These are phyloP conservation scores for Cutaneotrichosporon cutaneum DNA, from an alignment of 1,284 basidiomycete species.

Conservation along the genomic window DNA sequence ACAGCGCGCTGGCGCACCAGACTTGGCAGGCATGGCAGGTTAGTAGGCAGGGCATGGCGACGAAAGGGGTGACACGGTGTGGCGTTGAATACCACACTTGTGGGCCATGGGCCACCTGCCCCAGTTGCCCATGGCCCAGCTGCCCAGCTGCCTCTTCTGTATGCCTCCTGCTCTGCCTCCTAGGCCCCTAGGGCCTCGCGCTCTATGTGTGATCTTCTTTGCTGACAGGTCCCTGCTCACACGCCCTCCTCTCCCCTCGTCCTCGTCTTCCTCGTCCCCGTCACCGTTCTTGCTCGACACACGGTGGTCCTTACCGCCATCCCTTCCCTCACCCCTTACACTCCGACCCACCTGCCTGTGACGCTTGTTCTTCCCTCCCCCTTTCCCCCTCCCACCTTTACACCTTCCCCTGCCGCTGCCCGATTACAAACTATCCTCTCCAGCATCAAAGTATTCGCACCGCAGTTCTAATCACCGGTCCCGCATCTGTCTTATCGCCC, in stretches of 20 bases:
- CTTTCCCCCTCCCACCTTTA: neutral
- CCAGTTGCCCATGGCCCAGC: neutral
- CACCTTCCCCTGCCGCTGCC: neutral
- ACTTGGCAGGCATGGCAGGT: neutral
- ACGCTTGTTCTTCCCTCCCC: neutral
- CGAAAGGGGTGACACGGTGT: neutral
- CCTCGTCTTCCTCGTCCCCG: neutral
- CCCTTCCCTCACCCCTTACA: neutral
- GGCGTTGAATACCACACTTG: neutral
- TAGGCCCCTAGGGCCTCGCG: neutral
- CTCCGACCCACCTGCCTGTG: neutral
- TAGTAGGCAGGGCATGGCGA: neutral
- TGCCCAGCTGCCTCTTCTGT: neutral
- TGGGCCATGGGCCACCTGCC: neutral
- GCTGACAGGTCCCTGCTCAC: conserved; percentile 2
- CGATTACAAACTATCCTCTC: neutral
- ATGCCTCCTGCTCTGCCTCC: neutral
- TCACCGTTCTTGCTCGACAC: neutral
- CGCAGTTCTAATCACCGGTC: neutral
- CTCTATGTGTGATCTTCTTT: conserved; percentile 1
- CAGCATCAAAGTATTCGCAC: neutral
- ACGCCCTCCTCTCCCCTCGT: neutral
- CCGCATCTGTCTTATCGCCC: neutral
- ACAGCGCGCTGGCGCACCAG: neutral
- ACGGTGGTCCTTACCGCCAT: neutral